These are phyloP conservation scores for Heracleum sosnowskyi DNA, from an alignment of 129 eudicot genomes.

Conservation along the genomic window DNA sequence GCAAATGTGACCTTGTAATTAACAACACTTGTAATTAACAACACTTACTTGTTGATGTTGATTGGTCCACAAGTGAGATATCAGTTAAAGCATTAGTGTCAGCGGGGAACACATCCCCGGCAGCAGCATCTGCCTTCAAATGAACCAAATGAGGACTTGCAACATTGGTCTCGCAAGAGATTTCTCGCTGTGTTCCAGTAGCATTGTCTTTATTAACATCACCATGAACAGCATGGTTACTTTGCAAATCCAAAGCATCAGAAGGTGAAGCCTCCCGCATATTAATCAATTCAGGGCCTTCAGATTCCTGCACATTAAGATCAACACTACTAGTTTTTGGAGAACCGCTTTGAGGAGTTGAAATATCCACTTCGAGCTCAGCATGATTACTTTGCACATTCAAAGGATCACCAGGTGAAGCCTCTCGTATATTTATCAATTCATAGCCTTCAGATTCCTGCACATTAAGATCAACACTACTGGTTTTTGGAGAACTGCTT, in stretches of 20 bases:
- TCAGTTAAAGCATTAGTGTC: slow-evolving; percentile 10
- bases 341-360: slow-evolving; percentile 1
- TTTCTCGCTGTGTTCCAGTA: background rate
- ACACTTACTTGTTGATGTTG: slow-evolving; percentile 21
- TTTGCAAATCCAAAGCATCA: slow-evolving; percentile 12
- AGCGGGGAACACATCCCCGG: background rate
- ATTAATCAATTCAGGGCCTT: background rate
- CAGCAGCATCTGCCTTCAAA: background rate
- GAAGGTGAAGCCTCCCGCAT: slow-evolving; percentile 7
- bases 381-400: slow-evolving; percentile 9
- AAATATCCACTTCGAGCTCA: slow-evolving; percentile 12
- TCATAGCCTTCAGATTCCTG: slow-evolving; percentile 8
- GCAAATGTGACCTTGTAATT: background rate
- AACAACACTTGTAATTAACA: background rate
- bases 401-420: slow-evolving; percentile 14
- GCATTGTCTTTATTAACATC: background rate
- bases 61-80: slow-evolving; percentile 5
- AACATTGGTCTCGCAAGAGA: background rate
- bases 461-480: slow-evolving; percentile 9
- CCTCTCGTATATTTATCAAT: background rate
- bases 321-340: slow-evolving; percentile 7
- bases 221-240: background rate
- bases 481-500: slow-evolving; percentile 6
- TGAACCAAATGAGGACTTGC: background rate
- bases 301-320: slow-evolving; percentile 9